Evolutionary conservation across 2,329 filamentous ascomycete species (phyloP), one percentile per base, ranked within the genome.

Genomic region (Dothiorella sarmentorum): DNA sequence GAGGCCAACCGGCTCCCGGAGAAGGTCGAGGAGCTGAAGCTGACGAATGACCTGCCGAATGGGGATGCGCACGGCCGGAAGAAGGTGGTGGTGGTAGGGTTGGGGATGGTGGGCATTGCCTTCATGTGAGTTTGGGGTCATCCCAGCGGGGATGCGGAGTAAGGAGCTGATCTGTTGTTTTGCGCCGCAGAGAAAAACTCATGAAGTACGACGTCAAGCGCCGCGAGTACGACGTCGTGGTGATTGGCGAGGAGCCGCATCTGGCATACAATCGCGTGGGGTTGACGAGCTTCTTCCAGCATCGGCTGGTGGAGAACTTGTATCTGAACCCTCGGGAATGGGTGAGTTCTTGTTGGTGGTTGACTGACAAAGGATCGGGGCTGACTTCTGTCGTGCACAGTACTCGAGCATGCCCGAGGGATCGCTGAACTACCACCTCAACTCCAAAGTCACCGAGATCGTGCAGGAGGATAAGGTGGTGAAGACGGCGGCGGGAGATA

Each of bases 251-350:
- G 67, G 91, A 96, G 70, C 79, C 88, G 18, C 88, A 96, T 76
- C 78, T 96, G 56, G 91, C 91, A 18, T 96, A 96, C 73, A 96
- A 96, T 71, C 86, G 92, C 60, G 91, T 96, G 27, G 91, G 91
- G 3, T 79, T 96, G 52, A 95, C 91, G 3, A 90, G 86, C 61
- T 96, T 92, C 78, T 96, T 96, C 70, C 86, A 90, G 65, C 90
- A 96, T 74, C 83, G 91, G 55, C 83, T 88, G 65, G 87, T 94
- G 38, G 90, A 96, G 73, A 89, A 91, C 64, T 73, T 96, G n/a
- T 96, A 95, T 69, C 79, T 96, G 29, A 95, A 96, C 66, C 88
- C 90, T 0, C 79, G 83, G 65, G 86, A 90, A 80, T 96, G 91
- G 90, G 88, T 90, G 73, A 57, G 78, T 67, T n/a, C n/a, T n/a